Evolutionary conservation across 2,329 filamentous ascomycete species (phyloP).

Genomic region (Saccharata proteae): DNA sequence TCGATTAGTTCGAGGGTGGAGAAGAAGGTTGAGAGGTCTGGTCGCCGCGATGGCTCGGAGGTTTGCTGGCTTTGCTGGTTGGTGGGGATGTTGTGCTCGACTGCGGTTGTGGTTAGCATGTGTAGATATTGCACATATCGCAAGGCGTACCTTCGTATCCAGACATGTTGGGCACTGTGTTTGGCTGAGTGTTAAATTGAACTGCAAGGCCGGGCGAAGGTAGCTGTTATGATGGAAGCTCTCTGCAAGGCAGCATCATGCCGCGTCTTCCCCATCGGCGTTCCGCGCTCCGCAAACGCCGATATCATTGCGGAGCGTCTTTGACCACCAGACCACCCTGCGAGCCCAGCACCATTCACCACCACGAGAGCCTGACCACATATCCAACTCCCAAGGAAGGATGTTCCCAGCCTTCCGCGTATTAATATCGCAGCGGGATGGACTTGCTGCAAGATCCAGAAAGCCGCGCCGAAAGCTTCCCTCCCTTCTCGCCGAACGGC

Average conservation of each 20-base stretch:
- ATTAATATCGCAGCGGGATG: slow-evolving; percentile 14
- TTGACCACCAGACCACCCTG: background rate
- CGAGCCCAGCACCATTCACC: background rate
- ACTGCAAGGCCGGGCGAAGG: background rate
- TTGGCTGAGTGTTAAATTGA: too few relatives aligned
- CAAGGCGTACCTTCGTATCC: slow-evolving; percentile 31
- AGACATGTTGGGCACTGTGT: slow-evolving; percentile 97
- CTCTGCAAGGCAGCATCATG: slow-evolving; percentile 4
- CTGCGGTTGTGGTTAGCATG: slow-evolving; percentile 19
- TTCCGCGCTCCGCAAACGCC: background rate
- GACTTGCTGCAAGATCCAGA: slow-evolving; percentile 16
- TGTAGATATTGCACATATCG: slow-evolving; percentile 3
- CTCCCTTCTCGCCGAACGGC: slow-evolving; percentile 7
- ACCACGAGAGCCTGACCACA: background rate
- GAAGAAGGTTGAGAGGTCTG: slow-evolving; percentile 55
- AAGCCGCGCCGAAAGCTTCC: slow-evolving; percentile 12
- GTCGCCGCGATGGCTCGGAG: slow-evolving; percentile 37
- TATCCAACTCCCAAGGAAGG: slow-evolving; percentile 1
- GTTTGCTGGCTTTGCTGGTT: slow-evolving; percentile 18
- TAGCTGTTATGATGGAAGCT: background rate
- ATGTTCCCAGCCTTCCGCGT: slow-evolving; percentile 4
- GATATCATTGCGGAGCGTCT: background rate
- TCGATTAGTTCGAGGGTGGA: slow-evolving; percentile 46
- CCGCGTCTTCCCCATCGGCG: slow-evolving; percentile 4
- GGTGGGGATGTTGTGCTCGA: slow-evolving; percentile 36